Evolutionary conservation across 2,329 filamentous ascomycete species (phyloP), one percentile per base, ranked within the genome.

Genomic region (Bipolaris zeicola): DNA sequence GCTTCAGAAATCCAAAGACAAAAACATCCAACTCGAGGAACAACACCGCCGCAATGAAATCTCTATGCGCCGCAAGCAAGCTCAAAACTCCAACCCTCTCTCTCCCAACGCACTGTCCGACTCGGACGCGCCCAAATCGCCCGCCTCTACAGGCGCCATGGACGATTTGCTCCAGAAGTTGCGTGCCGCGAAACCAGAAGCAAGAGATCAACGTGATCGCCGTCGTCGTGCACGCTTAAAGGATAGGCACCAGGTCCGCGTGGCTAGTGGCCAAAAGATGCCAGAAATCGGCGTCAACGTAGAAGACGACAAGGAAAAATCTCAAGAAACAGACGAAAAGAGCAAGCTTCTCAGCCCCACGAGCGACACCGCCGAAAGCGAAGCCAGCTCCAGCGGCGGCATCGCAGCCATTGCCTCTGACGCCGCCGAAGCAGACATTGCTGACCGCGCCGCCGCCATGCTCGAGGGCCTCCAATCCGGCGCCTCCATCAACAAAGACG

Each of bases 121-220:
- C 24, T 68, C 72, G 13, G 79, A 80, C n/a, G 77, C 76, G n/a
- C 72, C 72, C 56, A 75, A 75, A 16, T 87, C 87, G 5, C 81
- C 83, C 28, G 89, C 91, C 22, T 89, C 86, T 53, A 92, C 91
- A 6, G 95, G 94, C 51, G 95, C 93, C 50, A 98, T 99, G 93
- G 95, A 99, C 78, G 91, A 90, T 38, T 81, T 99, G 22, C 85
- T 99, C 46, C 92, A 97, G 85, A 98, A 98, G 78, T 81, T 99
- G 53, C 89, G 95, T 55, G 93, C 92, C 53, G 95, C 95, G 1
- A 94, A 93, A 53, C 94, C 95, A 28, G 91, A 96, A 78, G 87
- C 91, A 26, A 85, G 91, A 74, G 93, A 97, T 75, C 90, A 96
- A 76, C 86, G 94, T 70, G 95, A 98, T 76, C 87, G 92, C 66